Conservation (phyloP, 257 asterid species). For the Gentiana macrophylla region DNA sequence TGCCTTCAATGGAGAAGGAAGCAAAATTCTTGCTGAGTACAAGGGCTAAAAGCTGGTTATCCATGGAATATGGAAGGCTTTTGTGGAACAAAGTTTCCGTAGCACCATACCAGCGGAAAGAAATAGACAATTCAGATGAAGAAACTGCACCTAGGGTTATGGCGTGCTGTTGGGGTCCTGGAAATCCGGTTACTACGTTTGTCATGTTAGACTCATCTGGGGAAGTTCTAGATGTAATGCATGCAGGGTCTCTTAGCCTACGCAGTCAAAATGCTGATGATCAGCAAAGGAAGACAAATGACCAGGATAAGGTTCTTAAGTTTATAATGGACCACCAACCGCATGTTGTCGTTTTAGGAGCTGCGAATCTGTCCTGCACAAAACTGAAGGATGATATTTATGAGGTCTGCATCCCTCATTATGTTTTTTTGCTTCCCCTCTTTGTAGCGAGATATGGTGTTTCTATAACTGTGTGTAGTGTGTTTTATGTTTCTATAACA, state of each 20-base stretch:
- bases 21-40: slow-evolving; percentile 64
- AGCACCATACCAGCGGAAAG: slow-evolving; percentile 79
- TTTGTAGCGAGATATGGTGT: too few species aligned
- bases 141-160: slow-evolving; percentile 88
- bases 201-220: slow-evolving; percentile 98
- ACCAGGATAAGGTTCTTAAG: slow-evolving; percentile 86
- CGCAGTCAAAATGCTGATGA: slow-evolving; percentile 85
- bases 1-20: slow-evolving; percentile 93
- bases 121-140: slow-evolving; percentile 72
- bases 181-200: slow-evolving; percentile 93
- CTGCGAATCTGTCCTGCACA: slow-evolving; percentile 83
- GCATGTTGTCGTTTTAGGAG: slow-evolving; percentile 84
- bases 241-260: slow-evolving; percentile 75
- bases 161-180: slow-evolving; percentile 99
- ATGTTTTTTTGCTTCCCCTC: too few species aligned
- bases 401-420: slow-evolving; percentile 46
- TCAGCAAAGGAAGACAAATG: slow-evolving; percentile 85
- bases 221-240: slow-evolving; percentile 79
- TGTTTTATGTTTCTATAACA: too few species aligned
- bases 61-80: slow-evolving; percentile 64
- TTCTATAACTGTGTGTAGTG: too few species aligned
- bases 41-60: slow-evolving; percentile 76
- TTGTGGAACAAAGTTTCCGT: slow-evolving; percentile 89
- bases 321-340: slow-evolving; percentile 99
- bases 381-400: slow-evolving; percentile 88